phyloP scores from a whole-genome alignment of 2,329 filamentous ascomycete species.

The Calonectria naviculata region DNA sequence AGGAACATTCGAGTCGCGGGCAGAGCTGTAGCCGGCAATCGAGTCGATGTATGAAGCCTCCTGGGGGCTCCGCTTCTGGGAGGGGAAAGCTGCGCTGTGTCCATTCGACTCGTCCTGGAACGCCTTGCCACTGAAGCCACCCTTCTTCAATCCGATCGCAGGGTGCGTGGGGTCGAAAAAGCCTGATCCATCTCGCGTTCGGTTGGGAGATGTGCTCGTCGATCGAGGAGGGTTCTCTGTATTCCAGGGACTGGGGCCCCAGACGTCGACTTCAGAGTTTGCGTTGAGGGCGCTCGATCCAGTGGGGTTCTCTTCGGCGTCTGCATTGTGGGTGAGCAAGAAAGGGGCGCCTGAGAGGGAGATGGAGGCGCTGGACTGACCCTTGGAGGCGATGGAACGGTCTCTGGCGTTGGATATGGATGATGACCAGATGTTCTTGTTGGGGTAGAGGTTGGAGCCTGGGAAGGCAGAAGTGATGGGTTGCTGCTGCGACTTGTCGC shows the following conservation, averaged over 20 bases:
- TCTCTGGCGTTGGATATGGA: conserved; percentile 54
- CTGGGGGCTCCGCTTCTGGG: conserved; percentile 47
- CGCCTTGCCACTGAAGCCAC: conserved; percentile 34
- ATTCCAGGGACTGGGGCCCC: conserved; percentile 71
- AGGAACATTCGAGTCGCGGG: conserved; percentile 67
- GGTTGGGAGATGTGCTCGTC: conserved; percentile 68
- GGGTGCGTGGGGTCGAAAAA: conserved; percentile 60
- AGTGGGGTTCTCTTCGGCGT: conserved; percentile 58
- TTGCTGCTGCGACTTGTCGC: conserved; percentile 46
- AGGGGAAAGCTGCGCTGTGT: conserved; percentile 39
- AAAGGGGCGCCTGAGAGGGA: neutral
- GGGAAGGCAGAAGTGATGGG: conserved; percentile 52
- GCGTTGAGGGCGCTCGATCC: conserved; percentile 77
- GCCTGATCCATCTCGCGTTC: conserved; percentile 59
- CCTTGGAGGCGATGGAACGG: conserved; percentile 55
- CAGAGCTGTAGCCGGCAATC: conserved; percentile 45
- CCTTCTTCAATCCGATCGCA: conserved; percentile 54
- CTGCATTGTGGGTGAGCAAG: conserved; percentile 35
- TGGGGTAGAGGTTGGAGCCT: conserved; percentile 49
- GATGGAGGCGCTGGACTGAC: conserved; percentile 48
- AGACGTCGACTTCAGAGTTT: conserved; percentile 75
- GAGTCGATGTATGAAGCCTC: conserved; percentile 55
- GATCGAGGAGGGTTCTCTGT: conserved; percentile 56
- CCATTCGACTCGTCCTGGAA: conserved; percentile 38
- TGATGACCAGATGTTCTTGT: conserved; percentile 53